Evolutionary conservation across 352 stramenopile genomes (phyloP).

Genomic region (Globisporangium cederbergense): DNA sequence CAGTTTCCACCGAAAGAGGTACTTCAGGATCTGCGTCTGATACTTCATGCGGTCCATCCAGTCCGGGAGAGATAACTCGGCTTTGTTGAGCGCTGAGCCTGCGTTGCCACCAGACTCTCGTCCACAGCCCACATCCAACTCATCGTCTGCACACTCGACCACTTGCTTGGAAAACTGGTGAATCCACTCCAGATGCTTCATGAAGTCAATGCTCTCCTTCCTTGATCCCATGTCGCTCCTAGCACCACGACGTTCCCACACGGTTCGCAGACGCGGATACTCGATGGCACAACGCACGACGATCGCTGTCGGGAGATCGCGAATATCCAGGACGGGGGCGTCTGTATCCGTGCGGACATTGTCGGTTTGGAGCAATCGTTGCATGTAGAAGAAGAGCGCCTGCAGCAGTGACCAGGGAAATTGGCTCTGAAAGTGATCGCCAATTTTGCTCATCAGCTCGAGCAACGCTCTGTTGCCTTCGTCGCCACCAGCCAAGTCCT

Average conservation of each 20-base stretch:
- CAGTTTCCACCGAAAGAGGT: constrained; percentile 12
- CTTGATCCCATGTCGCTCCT: background rate
- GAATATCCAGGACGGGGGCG: background rate
- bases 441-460: constrained; percentile 2
- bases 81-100: background rate
- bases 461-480: background rate
- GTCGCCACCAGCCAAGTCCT: background rate
- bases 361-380: background rate
- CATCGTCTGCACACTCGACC: background rate
- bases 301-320: constrained; percentile 6
- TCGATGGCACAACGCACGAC: constrained; percentile 10
- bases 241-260: background rate
- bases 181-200: constrained; percentile 5
- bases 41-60: constrained; percentile 2
- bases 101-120: background rate
- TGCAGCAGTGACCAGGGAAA: constrained; percentile 12
- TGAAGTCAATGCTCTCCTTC: background rate
- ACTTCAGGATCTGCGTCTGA: constrained; percentile 4
- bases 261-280: background rate
- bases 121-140: too few species aligned
- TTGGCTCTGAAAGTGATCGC: constrained; percentile 2
- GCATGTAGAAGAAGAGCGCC: constrained; percentile 1
- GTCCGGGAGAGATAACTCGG: background rate
- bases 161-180: constrained; percentile 5
- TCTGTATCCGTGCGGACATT: background rate